These are phyloP conservation scores for Quercus lobata DNA, from an alignment of 331 rosid species.

Conservation along the genomic window DNA sequence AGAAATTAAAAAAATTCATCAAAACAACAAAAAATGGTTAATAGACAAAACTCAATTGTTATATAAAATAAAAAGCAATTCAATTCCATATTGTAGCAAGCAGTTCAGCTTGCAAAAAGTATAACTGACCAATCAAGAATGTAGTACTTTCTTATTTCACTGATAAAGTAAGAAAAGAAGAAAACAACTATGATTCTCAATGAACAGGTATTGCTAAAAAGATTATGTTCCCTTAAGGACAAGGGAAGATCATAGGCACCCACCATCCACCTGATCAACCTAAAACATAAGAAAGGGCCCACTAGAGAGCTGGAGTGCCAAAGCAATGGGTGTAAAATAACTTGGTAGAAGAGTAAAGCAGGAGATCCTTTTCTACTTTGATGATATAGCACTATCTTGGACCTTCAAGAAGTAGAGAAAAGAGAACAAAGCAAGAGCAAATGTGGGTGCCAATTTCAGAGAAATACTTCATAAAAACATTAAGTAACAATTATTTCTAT, in stretches of 20 bases:
- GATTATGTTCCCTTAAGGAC: background rate
- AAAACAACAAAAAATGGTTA: background rate
- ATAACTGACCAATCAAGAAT: background rate
- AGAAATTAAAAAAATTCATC: conserved; percentile 4
- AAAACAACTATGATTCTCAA: background rate
- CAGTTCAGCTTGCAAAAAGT: background rate
- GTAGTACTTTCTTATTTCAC: background rate
- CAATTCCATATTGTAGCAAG: background rate
- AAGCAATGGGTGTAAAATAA: background rate
- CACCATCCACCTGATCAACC: background rate
- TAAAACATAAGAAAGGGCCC: background rate
- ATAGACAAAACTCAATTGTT: background rate
- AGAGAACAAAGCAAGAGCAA: background rate
- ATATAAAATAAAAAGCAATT: background rate
- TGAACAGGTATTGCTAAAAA: background rate
- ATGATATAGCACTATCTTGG: background rate
- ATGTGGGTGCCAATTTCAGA: background rate
- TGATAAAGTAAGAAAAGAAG: background rate
- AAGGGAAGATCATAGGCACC: background rate
- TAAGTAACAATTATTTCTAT: background rate
- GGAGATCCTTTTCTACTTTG: background rate
- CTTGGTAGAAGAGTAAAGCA: background rate
- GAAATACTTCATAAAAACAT: background rate
- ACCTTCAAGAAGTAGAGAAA: background rate
- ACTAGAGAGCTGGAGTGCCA: background rate